Evolutionary conservation across 2,329 filamentous ascomycete genomes (phyloP).

Genomic region (Penicillium sclerotigenum): DNA sequence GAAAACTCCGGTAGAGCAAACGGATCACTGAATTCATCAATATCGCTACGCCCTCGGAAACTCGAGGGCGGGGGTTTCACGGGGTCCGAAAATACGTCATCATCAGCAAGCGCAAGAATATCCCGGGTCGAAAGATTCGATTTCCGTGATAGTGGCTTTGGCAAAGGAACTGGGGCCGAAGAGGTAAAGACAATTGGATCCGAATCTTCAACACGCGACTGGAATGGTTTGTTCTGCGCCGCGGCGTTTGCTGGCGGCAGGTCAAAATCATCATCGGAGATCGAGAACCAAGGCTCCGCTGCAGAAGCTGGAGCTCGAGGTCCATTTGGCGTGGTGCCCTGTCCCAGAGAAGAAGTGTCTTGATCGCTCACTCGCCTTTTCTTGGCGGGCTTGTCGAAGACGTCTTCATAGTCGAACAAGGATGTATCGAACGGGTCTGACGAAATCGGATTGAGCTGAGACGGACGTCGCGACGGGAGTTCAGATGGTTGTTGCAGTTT

Average conservation of each 20-base stretch:
- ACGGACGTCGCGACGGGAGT: slow-evolving; percentile 8
- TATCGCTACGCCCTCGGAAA: slow-evolving; percentile 17
- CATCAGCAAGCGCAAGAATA: slow-evolving; percentile 39
- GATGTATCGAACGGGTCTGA: slow-evolving; percentile 31
- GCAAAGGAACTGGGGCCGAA: slow-evolving; percentile 32
- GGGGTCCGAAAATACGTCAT: slow-evolving; percentile 24
- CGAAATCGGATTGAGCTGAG: slow-evolving; percentile 16
- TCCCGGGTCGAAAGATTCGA: slow-evolving; percentile 4
- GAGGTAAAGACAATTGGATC: slow-evolving; percentile 47
- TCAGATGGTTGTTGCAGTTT: slow-evolving; percentile 12
- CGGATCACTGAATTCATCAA: slow-evolving; percentile 37
- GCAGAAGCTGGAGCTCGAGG: not conserved
- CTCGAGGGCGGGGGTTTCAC: slow-evolving; percentile 1
- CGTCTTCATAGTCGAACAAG: slow-evolving; percentile 26
- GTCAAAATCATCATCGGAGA: slow-evolving; percentile 32
- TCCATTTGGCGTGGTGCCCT: slow-evolving; percentile 2
- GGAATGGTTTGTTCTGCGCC: not conserved
- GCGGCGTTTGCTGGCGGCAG: slow-evolving; percentile 14
- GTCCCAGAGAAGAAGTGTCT: slow-evolving; percentile 1
- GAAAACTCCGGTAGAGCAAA: slow-evolving; percentile 26
- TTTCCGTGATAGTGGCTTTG: not conserved
- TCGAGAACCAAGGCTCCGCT: slow-evolving; percentile 20
- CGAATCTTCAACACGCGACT: slow-evolving; percentile 26
- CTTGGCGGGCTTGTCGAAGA: slow-evolving; percentile 30
- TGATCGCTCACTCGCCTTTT: slow-evolving; percentile 32